A percentile compares a stretch with the other conserved stretches of the same genome.
Conservation (phyloP, 768 basidiomycete genomes). For the Boletus patriciae region DNA sequence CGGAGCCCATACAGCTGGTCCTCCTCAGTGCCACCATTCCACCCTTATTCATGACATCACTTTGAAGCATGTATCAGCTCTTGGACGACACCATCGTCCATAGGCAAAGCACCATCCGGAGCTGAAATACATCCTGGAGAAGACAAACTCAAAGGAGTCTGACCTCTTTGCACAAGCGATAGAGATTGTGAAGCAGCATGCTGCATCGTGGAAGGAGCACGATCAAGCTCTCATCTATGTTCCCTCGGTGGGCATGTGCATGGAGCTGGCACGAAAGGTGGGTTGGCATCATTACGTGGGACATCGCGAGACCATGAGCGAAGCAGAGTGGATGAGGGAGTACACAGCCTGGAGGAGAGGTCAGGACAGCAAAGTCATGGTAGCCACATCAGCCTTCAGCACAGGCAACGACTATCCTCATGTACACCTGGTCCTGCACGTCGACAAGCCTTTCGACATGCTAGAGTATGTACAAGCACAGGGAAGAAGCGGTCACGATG, state of each 20-base stretch:
- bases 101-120: conserved; percentile 6
- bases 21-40: conserved; percentile 25
- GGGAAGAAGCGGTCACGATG: conserved; percentile 20
- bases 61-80: conserved; percentile 12
- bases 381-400: conserved; percentile 28
- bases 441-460: conserved; percentile 24
- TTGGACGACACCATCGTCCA: background rate
- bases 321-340: accelerated
- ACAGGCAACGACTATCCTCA: conserved; percentile 29
- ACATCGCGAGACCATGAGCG: background rate
- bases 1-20: conserved; percentile 16
- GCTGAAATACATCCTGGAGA: conserved; percentile 2
- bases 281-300: conserved; percentile 17
- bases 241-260: background rate
- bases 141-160: background rate
- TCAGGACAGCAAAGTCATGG: background rate
- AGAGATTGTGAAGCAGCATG: background rate
- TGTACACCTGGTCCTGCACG: conserved; percentile 20
- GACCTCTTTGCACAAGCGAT: background rate
- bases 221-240: conserved; percentile 16
- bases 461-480: conserved; percentile 21
- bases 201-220: too few relatives aligned
- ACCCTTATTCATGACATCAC: too few relatives aligned
- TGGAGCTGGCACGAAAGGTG: background rate
- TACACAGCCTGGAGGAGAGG: conserved; percentile 17